Evolutionary conservation across 2,329 filamentous ascomycete genomes (phyloP).

Genomic region (Trichophyton equinum): DNA sequence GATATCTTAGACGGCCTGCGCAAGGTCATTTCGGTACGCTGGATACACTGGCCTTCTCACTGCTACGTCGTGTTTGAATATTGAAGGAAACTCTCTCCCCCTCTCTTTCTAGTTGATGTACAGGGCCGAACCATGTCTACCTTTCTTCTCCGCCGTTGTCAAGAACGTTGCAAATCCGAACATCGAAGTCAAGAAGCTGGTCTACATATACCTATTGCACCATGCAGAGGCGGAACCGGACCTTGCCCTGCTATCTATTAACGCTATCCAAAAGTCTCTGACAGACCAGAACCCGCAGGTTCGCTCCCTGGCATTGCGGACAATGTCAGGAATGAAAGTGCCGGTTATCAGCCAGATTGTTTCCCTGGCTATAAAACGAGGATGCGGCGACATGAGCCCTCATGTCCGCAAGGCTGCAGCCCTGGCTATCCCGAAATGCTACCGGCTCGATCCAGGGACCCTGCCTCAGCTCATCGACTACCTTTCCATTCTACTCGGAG

Average conservation of each 20-base stretch:
- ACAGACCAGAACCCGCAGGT: conserved; percentile 86
- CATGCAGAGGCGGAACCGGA: conserved; percentile 95
- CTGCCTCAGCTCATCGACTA: conserved; percentile 76
- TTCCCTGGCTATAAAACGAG: conserved; percentile 87
- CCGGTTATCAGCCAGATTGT: conserved; percentile 98
- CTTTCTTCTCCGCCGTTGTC: conserved; percentile 94
- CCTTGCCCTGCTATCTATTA: conserved; percentile 89
- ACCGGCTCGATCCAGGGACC: conserved; percentile 75
- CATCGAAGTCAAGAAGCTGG: conserved; percentile 91
- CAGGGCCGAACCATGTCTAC: conserved; percentile 69
- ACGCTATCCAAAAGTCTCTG: conserved; percentile 95
- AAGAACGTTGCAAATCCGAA: conserved; percentile 95
- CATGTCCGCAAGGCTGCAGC: conserved; percentile 87
- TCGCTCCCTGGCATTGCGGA: conserved; percentile 79
- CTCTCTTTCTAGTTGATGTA: conserved; percentile 72
- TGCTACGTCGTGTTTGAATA: background rate
- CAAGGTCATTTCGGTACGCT: conserved; percentile 65
- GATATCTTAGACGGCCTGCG: conserved; percentile 87
- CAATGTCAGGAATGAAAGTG: conserved; percentile 95
- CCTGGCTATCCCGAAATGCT: conserved; percentile 89
- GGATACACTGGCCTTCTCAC: background rate
- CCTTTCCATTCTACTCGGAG: conserved; percentile 62
- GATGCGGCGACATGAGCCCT: conserved; percentile 84
- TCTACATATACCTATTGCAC: conserved; percentile 95
- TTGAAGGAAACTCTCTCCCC: background rate